phyloP scores from a whole-genome alignment of 2,329 filamentous ascomycete species.

The Penicillium corylophilum region DNA sequence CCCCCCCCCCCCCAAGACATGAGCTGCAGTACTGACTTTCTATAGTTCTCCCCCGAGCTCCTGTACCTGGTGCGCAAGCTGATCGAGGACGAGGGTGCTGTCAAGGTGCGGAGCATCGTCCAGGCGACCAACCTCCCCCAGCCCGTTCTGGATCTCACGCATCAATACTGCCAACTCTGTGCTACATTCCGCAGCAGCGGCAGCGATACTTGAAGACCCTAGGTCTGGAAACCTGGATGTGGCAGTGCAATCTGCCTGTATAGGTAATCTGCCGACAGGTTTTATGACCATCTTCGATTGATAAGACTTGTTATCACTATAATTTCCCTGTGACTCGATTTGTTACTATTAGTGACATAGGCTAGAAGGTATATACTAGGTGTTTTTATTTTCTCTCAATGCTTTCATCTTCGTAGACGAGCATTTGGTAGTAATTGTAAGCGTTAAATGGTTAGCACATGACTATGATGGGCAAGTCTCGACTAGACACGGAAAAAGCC shows the following conservation, averaged over 20 bases:
- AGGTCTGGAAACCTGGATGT: neutral
- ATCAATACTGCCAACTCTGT: conserved; percentile 93
- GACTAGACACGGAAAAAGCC: neutral
- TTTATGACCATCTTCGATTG: conserved; percentile 20
- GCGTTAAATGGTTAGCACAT: neutral
- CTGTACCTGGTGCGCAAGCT: conserved; percentile 84
- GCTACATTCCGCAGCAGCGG: conserved; percentile 94
- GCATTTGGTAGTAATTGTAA: neutral
- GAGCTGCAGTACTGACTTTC: conserved; percentile 18
- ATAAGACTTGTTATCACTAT: conserved; percentile 16
- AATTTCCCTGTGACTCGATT: conserved; percentile 8
- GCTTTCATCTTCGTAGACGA: neutral
- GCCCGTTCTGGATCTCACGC: conserved; percentile 87
- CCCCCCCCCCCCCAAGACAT: no score
- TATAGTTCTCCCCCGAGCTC: conserved; percentile 82
- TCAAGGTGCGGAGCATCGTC: conserved; percentile 96
- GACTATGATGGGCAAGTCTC: neutral
- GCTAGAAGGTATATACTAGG: conserved; percentile 17
- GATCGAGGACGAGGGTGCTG: conserved; percentile 95
- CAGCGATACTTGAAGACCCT: conserved; percentile 69
- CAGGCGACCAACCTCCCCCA: conserved; percentile 94
- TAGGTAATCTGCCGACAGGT: conserved; percentile 12
- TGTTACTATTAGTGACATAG: conserved; percentile 9
- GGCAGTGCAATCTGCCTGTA: conserved; percentile 3
- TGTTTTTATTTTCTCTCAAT: neutral